Base-by-base conservation (phyloP, 2,329 filamentous ascomycete species). In the Lizonia empirigonia region DNA sequence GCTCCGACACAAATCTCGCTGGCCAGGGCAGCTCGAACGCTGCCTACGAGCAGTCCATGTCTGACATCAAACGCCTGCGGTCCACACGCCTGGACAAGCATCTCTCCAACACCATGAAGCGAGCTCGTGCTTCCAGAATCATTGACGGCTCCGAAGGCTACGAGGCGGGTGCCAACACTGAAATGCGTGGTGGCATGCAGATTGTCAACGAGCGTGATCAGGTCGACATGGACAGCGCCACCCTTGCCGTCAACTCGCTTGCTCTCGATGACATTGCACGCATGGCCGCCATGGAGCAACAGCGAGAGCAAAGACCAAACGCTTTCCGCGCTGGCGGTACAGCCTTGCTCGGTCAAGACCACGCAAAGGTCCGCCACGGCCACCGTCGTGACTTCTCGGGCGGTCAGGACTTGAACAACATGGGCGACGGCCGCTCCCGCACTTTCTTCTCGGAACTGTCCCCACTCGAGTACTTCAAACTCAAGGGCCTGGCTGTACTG, bases 381-480 rank as follows among this genome's bases (percentile, higher is more conserved):
- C 85, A 90, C 63, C 86, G 89, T 63, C 83, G 86, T 70, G 81
- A 84, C 73, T 75, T 88, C 70, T 84, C 86, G 7, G 77, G 76
- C n/a, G 80, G 76, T n/a, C 69, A 79, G 37, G 77, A 80, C 36
- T 65, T 75, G 39, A 58, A 81, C 44, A 77, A 80, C 41, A 80
- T 82, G 16, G 65, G 79, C 5, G 83, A 84, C 23, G 73, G 75
- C 8, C 81, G 68, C 75, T 81, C 74, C 1, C 90, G 93, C 68
- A 90, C 87, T 63, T 99, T 96, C 76, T 99, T 99, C 71, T 97
- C 94, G 0, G 94, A 99, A 70, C 82, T 99, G 5, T 96, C 94
- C 2, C 91, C 90, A 0, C 79, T 99, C 23, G 94, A 99, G 70
- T 97, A 97, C 70, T 97, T 99, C 73, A 97, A 97, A 64, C 90